Base-by-base conservation (phyloP, 306 rosid genomes). In the Rubus parviflorus region DNA sequence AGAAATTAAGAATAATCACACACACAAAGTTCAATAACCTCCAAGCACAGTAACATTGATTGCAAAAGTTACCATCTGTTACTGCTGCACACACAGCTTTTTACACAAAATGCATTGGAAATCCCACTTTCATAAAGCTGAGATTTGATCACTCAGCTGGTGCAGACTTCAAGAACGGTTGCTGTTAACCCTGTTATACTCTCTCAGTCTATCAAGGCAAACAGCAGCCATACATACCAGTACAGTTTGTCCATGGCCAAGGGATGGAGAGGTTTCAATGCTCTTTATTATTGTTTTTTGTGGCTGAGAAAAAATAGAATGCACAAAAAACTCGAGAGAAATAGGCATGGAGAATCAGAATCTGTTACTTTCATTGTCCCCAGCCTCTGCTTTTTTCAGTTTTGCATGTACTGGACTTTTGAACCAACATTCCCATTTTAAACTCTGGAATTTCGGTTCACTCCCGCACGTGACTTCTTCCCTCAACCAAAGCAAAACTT, bases 341-440 rank as follows among this genome's bases (percentile, higher is more conserved):
- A 68, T 43, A 61, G 71, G 67, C 40, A 41, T 77, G 66, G 76
- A 53, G 87, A 88, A 81, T 87, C 93, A 53, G 79, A 85, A 60
- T 82, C 79, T 80, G 43, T 15, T 63, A 8, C 76, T 72, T 81
- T 74, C 57, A 43, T 65, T 66, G 38, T 86, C 87, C 83, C 79
- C 83, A 67, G 84, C 30, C 16, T 35, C 65, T 79, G 67, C 75
- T 83, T 83, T 70, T 81, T 38, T 56, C 79, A 75, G 79, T 57
- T 73, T 79, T 70, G 43, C 45, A 72, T 83, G 15, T 37, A 13
- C 82, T 81, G 82, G 73, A 83, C 85, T 78, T 79, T 77, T 74
- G 82, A 65, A 77, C 81, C 85, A 83, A 85, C 88, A 85, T 89
- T 85, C 93, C 75, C 83, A 75, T 79, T 81, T 70, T 30, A 8